Evolutionary conservation across 805 yeast genomes (phyloP).

Genomic region (Candida michaelii): DNA sequence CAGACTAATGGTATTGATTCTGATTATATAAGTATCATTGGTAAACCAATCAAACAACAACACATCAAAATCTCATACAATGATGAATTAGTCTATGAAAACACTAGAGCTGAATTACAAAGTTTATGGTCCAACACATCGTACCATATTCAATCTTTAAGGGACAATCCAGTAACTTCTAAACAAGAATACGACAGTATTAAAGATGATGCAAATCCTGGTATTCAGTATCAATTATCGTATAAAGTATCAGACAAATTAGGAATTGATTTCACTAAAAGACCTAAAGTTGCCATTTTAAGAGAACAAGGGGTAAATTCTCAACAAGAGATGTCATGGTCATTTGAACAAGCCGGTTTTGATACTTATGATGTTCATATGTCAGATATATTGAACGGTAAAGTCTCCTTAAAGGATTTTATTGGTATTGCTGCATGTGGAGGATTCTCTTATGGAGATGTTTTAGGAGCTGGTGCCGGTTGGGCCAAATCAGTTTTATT

Average conservation of each 20-base stretch:
- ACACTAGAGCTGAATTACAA: constrained; percentile 71
- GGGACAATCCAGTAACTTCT: constrained; percentile 93
- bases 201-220: constrained; percentile 83
- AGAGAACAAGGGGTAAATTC: constrained; percentile 99
- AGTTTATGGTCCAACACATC: constrained; percentile 86
- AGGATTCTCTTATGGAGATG: constrained; percentile 98
- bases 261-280: constrained; percentile 31
- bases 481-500: constrained; percentile 97
- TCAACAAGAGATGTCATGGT: constrained; percentile 98
- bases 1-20: constrained; percentile 56
- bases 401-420: constrained; percentile 70
- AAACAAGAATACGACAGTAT: constrained; percentile 79
- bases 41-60: constrained; percentile 55
- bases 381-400: constrained; percentile 83
- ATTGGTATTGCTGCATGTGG: constrained; percentile 98
- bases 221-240: constrained; percentile 77
- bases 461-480: constrained; percentile 97
- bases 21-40: constrained; percentile 60
- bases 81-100: constrained; percentile 45
- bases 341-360: constrained; percentile 93
- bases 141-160: constrained; percentile 80
- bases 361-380: constrained; percentile 93
- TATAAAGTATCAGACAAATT: constrained; percentile 58
- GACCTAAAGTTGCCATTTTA: constrained; percentile 90
- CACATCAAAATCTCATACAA: constrained; percentile 53